Evolutionary conservation across 306 rosid genomes (phyloP), one percentile per base, ranked within the genome.

Genomic region (Lotus japonicus): DNA sequence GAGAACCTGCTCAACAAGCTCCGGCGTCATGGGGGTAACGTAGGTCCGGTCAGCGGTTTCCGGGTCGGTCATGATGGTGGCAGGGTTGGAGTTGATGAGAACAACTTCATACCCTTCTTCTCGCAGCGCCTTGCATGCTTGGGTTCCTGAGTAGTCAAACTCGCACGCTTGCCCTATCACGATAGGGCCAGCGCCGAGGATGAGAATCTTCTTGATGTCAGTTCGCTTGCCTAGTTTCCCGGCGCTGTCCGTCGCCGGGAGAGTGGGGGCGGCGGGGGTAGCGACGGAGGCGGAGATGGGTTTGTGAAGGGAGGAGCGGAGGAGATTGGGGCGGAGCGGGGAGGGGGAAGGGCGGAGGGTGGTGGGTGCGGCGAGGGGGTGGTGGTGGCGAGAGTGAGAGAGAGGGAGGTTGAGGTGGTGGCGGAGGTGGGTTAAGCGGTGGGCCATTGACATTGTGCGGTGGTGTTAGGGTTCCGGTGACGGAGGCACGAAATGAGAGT

Each of bases 31-130:
- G 5, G 97, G 99, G 1, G 97, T 75, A 26, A 95, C 73, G 66
- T 91, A 95, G 0, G 99, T 90, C 79, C 87, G 69, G 50, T 91
- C 87, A 5, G 96, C 95, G 73, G 82, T 68, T 0, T 91, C 97
- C 3, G 97, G 99, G 84, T 95, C 99, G 5, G 99, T 95, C 99
- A 95, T 95, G 26, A 95, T 95, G 17, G 97, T 95, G 0, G 99
- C 99, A 0, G 99, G 97, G 58, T 95, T 95, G 2, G 99, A 95
- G 50, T 95, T 91, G 3, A 95, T 95, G 77, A 90, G 80, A 9
- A 94, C 33, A 1, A 90, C 98, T 7, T 94, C 81, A 36, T 90
- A 90, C 0, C 99, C 99, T 31, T 95, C 99, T 61, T 95, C 99
- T 49, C 79, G 84, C 5, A 95, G 79, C 0, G 97, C 97, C 55